A percentile compares a stretch with the other conserved stretches of the same genome.
These are phyloP conservation scores for Tolypocladium amazonense DNA, from an alignment of 2,329 filamentous ascomycete species.

Conservation along the genomic window DNA sequence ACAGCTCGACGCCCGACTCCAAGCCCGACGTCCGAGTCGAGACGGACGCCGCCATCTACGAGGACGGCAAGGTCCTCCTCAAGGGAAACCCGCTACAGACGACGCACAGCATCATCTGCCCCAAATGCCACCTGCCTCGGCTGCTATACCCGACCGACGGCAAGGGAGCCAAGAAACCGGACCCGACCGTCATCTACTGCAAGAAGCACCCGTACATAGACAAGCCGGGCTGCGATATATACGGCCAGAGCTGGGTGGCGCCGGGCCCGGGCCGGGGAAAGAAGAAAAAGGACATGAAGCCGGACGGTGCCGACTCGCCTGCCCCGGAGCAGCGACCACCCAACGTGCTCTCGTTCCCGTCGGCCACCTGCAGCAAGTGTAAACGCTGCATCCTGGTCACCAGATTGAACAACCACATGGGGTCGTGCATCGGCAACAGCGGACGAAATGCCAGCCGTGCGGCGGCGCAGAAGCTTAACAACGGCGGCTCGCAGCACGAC, in stretches of 20 bases:
- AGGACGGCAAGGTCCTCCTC: conserved; percentile 56
- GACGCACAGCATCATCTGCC: conserved; percentile 61
- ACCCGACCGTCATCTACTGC: conserved; percentile 64
- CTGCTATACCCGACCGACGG: conserved; percentile 64
- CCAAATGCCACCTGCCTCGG: conserved; percentile 63
- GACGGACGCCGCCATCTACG: conserved; percentile 58
- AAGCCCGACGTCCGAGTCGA: conserved; percentile 48
- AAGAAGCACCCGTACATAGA: conserved; percentile 70
- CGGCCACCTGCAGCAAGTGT: conserved; percentile 57
- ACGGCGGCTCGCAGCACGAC: conserved; percentile 43
- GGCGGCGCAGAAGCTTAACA: conserved; percentile 53
- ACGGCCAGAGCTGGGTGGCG: conserved; percentile 70
- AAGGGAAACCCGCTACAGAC: conserved; percentile 65
- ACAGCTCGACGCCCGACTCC: conserved; percentile 40
- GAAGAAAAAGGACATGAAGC: conserved; percentile 67
- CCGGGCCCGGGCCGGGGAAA: conserved; percentile 61
- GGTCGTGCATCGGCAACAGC: conserved; percentile 56
- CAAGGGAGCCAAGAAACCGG: conserved; percentile 53
- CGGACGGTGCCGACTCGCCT: conserved; percentile 34
- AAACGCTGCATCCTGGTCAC: conserved; percentile 56
- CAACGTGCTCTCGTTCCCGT: conserved; percentile 54
- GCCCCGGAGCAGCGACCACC: conserved; percentile 44
- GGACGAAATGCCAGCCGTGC: conserved; percentile 52
- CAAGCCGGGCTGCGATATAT: conserved; percentile 67
- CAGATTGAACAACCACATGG: conserved; percentile 58